phyloP scores from a whole-genome alignment of 192 early-diverging fungal genomes.

The Backusella morwellensis region DNA sequence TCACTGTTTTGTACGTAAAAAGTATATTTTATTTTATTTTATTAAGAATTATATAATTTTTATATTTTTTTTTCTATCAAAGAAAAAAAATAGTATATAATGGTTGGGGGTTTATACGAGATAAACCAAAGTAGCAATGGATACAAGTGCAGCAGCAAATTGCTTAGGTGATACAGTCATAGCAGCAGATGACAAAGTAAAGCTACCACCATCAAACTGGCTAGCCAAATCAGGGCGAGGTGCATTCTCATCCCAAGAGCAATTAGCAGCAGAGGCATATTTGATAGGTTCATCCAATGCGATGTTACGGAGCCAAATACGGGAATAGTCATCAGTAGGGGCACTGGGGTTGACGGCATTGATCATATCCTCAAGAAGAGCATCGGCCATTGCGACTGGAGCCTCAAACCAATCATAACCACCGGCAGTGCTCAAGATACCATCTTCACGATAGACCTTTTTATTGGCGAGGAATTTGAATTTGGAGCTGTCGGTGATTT shows the following conservation, averaged over 20 bases:
- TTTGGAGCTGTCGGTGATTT: constrained; percentile 34
- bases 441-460: constrained; percentile 68
- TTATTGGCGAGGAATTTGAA: constrained; percentile 65
- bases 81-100: no score
- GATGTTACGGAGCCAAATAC: constrained; percentile 73
- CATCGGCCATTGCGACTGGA: constrained; percentile 65
- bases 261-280: constrained; percentile 47
- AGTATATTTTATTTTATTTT: no score
- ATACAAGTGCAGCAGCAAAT: background rate
- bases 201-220: constrained; percentile 8
- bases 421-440: constrained; percentile 55
- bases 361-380: constrained; percentile 68
- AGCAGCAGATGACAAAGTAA: constrained; percentile 11
- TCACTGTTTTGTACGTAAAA: no score
- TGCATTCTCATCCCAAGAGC: constrained; percentile 38
- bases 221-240: constrained; percentile 28
- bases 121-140: constrained; percentile 1
- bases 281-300: constrained; percentile 53
- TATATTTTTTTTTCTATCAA: no score
- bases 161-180: background rate
- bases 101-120: background rate
- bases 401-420: constrained; percentile 73
- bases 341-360: constrained; percentile 59
- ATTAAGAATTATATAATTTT: no score
- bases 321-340: constrained; percentile 43